Evolutionary conservation across 208 protist genomes (phyloP), one percentile per base, ranked within the genome.

Genomic region (Trypanosoma cruzi): DNA sequence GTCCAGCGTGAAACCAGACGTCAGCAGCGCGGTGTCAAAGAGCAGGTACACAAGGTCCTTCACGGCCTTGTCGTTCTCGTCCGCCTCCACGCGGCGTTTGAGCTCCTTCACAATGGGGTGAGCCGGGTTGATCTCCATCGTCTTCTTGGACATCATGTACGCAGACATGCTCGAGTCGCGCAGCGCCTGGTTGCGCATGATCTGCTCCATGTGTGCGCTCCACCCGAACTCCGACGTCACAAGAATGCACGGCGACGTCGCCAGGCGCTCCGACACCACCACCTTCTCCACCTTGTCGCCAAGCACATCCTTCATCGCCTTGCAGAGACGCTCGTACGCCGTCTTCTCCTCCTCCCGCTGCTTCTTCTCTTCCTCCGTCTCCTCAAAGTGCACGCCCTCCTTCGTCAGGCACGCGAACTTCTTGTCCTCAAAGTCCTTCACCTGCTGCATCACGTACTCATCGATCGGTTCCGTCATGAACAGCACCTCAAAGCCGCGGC

Each of bases 221-320:
- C 98, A 99, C 64, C 99, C 98, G 78, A 96, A 99, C 88, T 99
- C 97, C 64, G 93, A 95, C 36, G 99, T 99, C 55, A 99, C 98
- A n/a, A 99, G 86, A 71, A 89, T 85, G 82, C 98, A 99, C 59
- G 99, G 99, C 48, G 98, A 98, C 46, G 93, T 82, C 37, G 98
- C 90, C 0, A 99, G 61, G 60, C 98, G 82, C 70, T 98, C 93
- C 26, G 96, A 98, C 20, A 99, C 57, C 49, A 98, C 81, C 22
- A 99, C 99, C 86, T 99, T 99, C 85, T 99, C 97, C 61, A 99
- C 93, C 86, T 99, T 99, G 78, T 99, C 98, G 63, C 98, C 98
- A 14, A 99, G 89, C 68, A 99, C 97, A 29, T 99, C 98, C 92
- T 99, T 99, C 69, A 99, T 97, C 44, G 92, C 73, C 85, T 98